Base-by-base conservation (phyloP, 2,329 filamentous ascomycete genomes). In the Paracoccidioides lutzii region DNA sequence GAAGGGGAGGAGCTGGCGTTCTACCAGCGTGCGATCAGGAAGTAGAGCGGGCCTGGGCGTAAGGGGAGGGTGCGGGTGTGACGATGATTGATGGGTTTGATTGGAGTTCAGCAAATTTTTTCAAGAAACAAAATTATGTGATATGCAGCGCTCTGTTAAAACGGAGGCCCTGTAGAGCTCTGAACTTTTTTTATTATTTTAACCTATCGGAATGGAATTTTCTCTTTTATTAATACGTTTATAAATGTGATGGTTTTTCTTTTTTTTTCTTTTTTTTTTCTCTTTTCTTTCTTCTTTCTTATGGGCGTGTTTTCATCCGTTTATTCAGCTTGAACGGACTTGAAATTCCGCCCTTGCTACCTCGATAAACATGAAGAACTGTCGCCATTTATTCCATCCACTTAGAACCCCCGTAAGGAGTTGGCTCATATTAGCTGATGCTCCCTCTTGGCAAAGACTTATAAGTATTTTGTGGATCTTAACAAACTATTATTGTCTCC, bases 1-100 rank as follows among this genome's bases (percentile, higher is more conserved):
- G 93, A 98, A 85, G 93, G 93, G 71, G 93, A 98, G 78, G 93
- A 98, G 85, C 83, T 98, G 72, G 90, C 90, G 76, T 98, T 98
- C 88, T 98, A 98, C 89, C 90, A 95, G 86, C 88, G 88, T 81
- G 90, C 90, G 80, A 89, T 97, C 77, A 88, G 93, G 85, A 97
- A 95, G 84, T 97, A 96, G 81, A 81, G 52, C 9, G 10, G 30
- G 32, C 37, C 43, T 41, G 53, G 53, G 32, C 6, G 22, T 2
- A 22, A n/a, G n/a, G 44, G 44, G 30, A 48, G 12, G 44, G 44
- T 33, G 32, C 22, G 10, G 52, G 5, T 2, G 52, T 28, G 15
- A 8, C 35, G 38, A 54, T 38, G 52, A 54, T 54, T 46, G 43
- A 48, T 54, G 53, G 42, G 42, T 54, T 49, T 22, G 66, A 62